Percentiles rank a stretch among this genome's conserved stretches.
Conservation (phyloP, 345 rosid genomes). For the Cardamine chenopodiifolia region DNA sequence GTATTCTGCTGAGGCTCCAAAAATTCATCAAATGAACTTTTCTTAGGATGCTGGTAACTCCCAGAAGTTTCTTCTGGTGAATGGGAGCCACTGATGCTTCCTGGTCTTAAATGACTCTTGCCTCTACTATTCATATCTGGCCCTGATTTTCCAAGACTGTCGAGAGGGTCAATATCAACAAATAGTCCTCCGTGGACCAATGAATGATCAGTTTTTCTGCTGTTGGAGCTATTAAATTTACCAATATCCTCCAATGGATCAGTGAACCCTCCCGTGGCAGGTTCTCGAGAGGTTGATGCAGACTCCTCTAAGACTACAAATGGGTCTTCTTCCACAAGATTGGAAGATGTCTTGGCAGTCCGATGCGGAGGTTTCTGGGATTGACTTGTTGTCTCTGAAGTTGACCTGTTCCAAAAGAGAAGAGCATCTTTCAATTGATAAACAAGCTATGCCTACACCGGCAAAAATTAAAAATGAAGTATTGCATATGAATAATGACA, state of each 20-base stretch:
- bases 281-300: conserved; percentile 46
- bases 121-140: conserved; percentile 53
- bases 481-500: not conserved
- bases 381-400: conserved; percentile 41
- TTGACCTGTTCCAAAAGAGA: conserved; percentile 51
- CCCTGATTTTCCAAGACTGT: conserved; percentile 59
- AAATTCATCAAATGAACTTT: conserved; percentile 48
- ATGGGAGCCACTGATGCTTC: conserved; percentile 47
- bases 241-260: conserved; percentile 60
- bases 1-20: conserved; percentile 51
- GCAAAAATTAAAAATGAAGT: not conserved
- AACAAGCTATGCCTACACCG: not conserved
- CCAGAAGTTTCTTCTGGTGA: conserved; percentile 48
- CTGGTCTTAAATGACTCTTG: conserved; percentile 59
- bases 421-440: conserved; percentile 12
- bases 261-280: conserved; percentile 45
- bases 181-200: conserved; percentile 49
- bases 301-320: conserved; percentile 61
- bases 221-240: conserved; percentile 50
- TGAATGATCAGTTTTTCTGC: conserved; percentile 47
- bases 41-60: conserved; percentile 47
- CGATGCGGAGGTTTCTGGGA: conserved; percentile 47
- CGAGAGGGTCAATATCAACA: conserved; percentile 71
- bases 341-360: conserved; percentile 51
- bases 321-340: conserved; percentile 54